Percentiles rank a stretch among this genome's conserved stretches.
These are phyloP conservation scores for Karstenula rhodostoma DNA, from an alignment of 2,329 filamentous ascomycete species.

Conservation along the genomic window DNA sequence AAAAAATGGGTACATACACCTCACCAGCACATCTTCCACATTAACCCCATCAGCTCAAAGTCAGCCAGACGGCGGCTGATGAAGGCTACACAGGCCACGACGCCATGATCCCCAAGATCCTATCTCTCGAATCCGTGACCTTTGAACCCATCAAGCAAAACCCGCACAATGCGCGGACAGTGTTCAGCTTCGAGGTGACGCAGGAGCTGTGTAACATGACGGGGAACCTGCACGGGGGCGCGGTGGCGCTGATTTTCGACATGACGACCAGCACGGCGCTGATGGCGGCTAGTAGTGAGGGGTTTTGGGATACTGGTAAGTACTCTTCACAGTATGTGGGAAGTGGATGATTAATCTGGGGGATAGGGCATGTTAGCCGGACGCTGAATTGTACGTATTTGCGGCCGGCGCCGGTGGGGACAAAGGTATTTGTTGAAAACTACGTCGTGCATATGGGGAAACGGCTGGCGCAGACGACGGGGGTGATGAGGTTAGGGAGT, in stretches of 20 bases:
- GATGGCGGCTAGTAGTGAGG: constrained; percentile 36
- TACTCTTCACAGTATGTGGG: not conserved
- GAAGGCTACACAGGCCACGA: constrained; percentile 36
- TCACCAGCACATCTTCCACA: not conserved
- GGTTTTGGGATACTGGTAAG: constrained; percentile 52
- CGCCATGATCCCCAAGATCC: constrained; percentile 34
- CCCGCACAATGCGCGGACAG: constrained; percentile 46
- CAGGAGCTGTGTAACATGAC: constrained; percentile 56
- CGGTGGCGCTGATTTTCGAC: constrained; percentile 64
- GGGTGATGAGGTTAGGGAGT: constrained; percentile 47
- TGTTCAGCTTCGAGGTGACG: constrained; percentile 56
- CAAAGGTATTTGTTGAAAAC: constrained; percentile 52
- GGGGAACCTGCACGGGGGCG: constrained; percentile 62
- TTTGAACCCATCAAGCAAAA: constrained; percentile 35
- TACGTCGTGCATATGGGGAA: constrained; percentile 56
- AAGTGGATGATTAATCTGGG: constrained; percentile 42
- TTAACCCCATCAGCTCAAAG: not conserved
- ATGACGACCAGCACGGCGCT: constrained; percentile 58
- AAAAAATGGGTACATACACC: not conserved
- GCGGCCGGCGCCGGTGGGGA: constrained; percentile 51
- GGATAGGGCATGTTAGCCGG: constrained; percentile 21
- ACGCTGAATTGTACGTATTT: constrained; percentile 58
- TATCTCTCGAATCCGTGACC: constrained; percentile 47
- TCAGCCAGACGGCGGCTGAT: not conserved
- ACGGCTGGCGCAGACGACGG: constrained; percentile 50